These are phyloP conservation scores for Raddia guianensis DNA, from an alignment of 176 grass and related monocot species.

Conservation along the genomic window DNA sequence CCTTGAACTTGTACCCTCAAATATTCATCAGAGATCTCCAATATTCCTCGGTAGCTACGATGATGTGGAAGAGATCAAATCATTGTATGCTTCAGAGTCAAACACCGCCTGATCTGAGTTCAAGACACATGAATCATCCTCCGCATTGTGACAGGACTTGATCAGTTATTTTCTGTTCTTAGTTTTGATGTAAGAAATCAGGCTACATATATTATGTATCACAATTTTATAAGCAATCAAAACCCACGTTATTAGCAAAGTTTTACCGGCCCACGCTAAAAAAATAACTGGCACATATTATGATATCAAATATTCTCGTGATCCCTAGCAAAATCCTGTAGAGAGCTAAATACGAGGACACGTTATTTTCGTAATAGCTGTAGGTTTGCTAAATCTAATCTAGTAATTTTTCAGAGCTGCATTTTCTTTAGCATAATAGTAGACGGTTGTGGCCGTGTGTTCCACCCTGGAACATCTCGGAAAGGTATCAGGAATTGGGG, in stretches of 20 bases:
- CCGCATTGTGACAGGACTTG: not conserved
- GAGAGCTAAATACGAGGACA: not conserved
- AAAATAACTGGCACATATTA: not conserved
- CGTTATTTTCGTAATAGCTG: not conserved
- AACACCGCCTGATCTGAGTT: conserved; percentile 31
- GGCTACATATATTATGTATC: not conserved
- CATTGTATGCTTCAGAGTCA: conserved; percentile 68
- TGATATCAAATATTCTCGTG: not conserved
- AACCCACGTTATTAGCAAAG: not conserved
- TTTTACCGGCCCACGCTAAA: not conserved
- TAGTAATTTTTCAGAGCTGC: not conserved
- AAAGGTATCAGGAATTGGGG: not conserved
- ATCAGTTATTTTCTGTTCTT: not conserved
- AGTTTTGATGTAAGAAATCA: conserved; percentile 6
- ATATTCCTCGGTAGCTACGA: conserved; percentile 94
- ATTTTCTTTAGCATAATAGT: not conserved
- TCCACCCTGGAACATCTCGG: not conserved
- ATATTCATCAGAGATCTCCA: conserved; percentile 83
- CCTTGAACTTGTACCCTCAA: conserved; percentile 67
- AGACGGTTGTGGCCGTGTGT: not conserved
- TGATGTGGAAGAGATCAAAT: conserved; percentile 87
- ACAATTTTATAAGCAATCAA: not conserved
- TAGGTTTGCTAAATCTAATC: not conserved
- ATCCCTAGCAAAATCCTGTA: not conserved
- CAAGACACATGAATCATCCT: not conserved